These are phyloP conservation scores for Dothiorella sarmentorum DNA, from an alignment of 2,329 filamentous ascomycete species.

Conservation along the genomic window DNA sequence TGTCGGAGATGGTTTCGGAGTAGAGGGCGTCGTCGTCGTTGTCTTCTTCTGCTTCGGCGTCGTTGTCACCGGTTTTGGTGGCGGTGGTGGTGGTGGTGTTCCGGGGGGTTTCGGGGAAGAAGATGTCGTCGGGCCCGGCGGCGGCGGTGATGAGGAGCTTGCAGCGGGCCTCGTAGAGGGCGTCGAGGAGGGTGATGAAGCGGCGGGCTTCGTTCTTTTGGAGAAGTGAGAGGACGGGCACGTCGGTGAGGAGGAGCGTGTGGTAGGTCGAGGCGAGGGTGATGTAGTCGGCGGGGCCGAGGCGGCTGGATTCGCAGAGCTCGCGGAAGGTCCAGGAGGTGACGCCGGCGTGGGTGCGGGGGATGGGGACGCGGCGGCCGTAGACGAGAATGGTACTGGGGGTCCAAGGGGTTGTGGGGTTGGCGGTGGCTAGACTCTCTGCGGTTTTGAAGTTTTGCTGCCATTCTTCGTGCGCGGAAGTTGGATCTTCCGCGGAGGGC, in stretches of 20 bases:
- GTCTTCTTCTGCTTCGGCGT: constrained; percentile 43
- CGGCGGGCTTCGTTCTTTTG: constrained; percentile 79
- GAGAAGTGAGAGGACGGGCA: constrained; percentile 63
- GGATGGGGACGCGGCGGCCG: constrained; percentile 60
- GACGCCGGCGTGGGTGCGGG: constrained; percentile 55
- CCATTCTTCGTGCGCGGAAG: constrained; percentile 1
- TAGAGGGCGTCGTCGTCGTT: constrained; percentile 52
- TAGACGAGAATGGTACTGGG: constrained; percentile 54
- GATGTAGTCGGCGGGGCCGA: constrained; percentile 80
- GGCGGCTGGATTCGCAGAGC: constrained; percentile 60
- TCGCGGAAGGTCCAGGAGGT: constrained; percentile 66
- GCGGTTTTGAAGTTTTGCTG: background rate
- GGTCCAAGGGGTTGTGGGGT: constrained; percentile 40
- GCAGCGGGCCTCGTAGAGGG: constrained; percentile 76
- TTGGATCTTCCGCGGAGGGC: constrained; percentile 24
- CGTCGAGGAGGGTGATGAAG: constrained; percentile 77
- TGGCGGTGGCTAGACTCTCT: background rate
- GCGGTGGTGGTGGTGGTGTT: constrained; percentile 6
- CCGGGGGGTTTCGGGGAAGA: constrained; percentile 62
- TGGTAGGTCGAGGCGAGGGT: constrained; percentile 76
- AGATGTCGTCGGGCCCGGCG: constrained; percentile 67
- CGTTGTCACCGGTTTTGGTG: constrained; percentile 19
- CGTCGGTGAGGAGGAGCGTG: constrained; percentile 68
- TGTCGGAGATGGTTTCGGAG: constrained; percentile 66
- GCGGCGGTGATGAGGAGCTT: constrained; percentile 68